Evolutionary conservation across 805 yeast species (phyloP).

Genomic region (Ogataea trehaloabstinens): DNA sequence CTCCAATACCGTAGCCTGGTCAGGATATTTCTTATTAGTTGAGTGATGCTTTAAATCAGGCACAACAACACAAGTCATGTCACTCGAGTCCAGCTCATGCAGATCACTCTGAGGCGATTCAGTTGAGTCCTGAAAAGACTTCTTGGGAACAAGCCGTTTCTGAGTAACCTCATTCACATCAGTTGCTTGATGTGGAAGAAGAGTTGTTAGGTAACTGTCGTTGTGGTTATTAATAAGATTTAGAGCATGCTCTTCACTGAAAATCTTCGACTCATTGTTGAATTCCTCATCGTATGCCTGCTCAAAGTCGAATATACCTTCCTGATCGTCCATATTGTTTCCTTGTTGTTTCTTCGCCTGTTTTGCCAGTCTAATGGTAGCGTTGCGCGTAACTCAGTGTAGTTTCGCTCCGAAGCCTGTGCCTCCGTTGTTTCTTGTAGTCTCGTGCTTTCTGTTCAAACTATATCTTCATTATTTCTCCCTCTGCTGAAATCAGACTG

Average conservation of each 20-base stretch:
- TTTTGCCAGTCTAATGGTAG: not conserved
- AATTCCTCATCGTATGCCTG: slow-evolving; percentile 17
- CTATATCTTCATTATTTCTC: not conserved
- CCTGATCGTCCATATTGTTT: slow-evolving; percentile 18
- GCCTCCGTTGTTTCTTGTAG: not conserved
- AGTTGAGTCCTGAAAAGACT: not conserved
- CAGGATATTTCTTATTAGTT: too few relatives aligned
- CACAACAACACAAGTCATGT: not conserved
- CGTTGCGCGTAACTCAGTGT: not conserved
- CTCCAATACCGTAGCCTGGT: too few relatives aligned
- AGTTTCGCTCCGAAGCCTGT: not conserved
- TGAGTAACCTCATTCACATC: slow-evolving; percentile 4
- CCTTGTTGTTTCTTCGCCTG: not conserved
- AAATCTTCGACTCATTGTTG: slow-evolving; percentile 13
- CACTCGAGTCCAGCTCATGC: not conserved
- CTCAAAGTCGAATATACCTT: slow-evolving; percentile 24
- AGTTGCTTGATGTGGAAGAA: slow-evolving; percentile 6
- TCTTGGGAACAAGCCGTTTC: slow-evolving; percentile 3
- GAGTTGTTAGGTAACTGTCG: slow-evolving; percentile 10
- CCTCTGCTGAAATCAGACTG: too few relatives aligned
- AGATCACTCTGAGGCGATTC: not conserved
- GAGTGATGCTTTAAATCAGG: not conserved
- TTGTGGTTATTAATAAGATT: slow-evolving; percentile 11
- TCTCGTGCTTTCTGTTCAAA: not conserved
- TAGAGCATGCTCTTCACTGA: slow-evolving; percentile 19